Percentiles rank a stretch among this genome's conserved stretches.
Conservation (phyloP, 2,329 filamentous ascomycete species). For the Chaetomiaceae sp. region DNA sequence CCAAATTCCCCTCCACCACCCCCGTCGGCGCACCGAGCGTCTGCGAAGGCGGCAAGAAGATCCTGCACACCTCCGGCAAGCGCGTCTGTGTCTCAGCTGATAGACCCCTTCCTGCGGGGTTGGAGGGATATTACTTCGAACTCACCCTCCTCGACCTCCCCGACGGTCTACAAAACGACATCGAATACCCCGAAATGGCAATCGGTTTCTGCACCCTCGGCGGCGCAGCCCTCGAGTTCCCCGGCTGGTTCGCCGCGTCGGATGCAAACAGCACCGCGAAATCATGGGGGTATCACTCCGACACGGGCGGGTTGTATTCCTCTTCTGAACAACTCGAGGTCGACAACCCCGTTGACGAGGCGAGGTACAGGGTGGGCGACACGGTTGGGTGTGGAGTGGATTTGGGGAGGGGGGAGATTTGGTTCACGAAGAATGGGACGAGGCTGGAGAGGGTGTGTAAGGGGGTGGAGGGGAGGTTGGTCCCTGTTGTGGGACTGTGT, state of each 20-base stretch:
- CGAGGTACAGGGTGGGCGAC: constrained; percentile 13
- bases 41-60: not conserved
- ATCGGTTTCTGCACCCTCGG: constrained; percentile 23
- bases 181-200: constrained; percentile 10
- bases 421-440: constrained; percentile 21
- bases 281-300: constrained; percentile 20
- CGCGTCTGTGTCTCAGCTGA: constrained; percentile 19
- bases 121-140: constrained; percentile 25
- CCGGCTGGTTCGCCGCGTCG: constrained; percentile 12
- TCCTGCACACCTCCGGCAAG: constrained; percentile 1
- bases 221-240: constrained; percentile 19
- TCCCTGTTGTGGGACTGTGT: constrained; percentile 20
- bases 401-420: constrained; percentile 11
- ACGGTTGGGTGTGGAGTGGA: constrained; percentile 22
- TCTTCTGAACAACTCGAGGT: not conserved
- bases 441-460: constrained; percentile 2
- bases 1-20: constrained; percentile 5
- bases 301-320: constrained; percentile 16
- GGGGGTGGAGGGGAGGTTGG: constrained; percentile 18
- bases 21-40: constrained; percentile 3
- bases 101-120: constrained; percentile 17
- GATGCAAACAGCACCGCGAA: not conserved
- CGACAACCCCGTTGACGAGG: not conserved
- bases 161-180: not conserved
- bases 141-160: constrained; percentile 8